phyloP scores from a whole-genome alignment of 176 grass and related monocot species.

The Aegilops umbellulata region DNA sequence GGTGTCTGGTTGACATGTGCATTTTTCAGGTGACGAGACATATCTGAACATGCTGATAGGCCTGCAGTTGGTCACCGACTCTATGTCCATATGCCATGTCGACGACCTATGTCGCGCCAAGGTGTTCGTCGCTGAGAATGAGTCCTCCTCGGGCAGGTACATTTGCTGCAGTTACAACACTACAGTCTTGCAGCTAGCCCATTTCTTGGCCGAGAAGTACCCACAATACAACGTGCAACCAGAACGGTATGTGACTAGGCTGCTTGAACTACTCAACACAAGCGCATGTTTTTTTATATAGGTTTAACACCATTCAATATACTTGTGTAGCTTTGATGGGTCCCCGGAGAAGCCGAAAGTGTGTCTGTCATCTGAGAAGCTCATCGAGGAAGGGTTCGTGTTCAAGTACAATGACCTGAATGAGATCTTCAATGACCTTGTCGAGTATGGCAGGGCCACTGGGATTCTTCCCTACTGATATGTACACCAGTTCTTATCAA shows the following conservation, averaged over 20 bases:
- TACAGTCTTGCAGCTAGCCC: neutral
- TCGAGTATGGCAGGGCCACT: conserved; percentile 22
- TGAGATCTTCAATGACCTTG: conserved; percentile 12
- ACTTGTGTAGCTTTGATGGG: neutral
- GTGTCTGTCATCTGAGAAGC: conserved; percentile 25
- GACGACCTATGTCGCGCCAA: conserved; percentile 42
- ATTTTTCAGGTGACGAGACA: neutral
- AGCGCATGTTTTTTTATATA: no score
- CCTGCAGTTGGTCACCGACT: neutral
- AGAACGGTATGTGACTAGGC: no score
- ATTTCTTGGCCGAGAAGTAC: conserved; percentile 5
- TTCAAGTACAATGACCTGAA: conserved; percentile 11
- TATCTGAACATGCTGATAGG: neutral
- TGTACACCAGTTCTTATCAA: no score
- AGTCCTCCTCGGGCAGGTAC: conserved; percentile 33
- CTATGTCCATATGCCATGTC: conserved; percentile 8
- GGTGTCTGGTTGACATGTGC: neutral
- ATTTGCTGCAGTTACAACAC: conserved; percentile 29
- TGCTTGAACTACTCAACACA: no score
- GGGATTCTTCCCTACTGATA: neutral
- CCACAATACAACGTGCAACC: conserved; percentile 10
- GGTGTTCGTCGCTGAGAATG: conserved; percentile 35
- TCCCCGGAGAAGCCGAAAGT: neutral
- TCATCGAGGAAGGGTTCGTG: conserved; percentile 24
- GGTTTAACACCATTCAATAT: neutral